A percentile compares a stretch with the other conserved stretches of the same genome.
phyloP scores from a whole-genome alignment of 495 filamentous ascomycete genomes.

The Neurospora sp. region DNA sequence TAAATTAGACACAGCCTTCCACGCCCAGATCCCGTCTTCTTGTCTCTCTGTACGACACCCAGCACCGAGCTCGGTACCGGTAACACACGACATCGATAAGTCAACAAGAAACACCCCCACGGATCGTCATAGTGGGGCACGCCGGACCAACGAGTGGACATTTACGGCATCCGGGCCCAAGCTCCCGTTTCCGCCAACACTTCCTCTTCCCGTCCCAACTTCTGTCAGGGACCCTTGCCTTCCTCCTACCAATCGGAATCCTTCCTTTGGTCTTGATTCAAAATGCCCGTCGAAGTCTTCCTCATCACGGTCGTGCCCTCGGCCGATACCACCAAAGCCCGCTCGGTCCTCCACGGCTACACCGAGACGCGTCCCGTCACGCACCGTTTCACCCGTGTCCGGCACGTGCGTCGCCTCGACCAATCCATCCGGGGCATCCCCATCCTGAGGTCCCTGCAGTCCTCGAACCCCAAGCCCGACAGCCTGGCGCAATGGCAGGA shows the following conservation, averaged over 20 bases:
- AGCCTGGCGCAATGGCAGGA: conserved; percentile 22
- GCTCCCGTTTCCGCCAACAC: not conserved
- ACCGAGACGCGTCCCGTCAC: conserved; percentile 27
- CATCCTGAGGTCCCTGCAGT: conserved; percentile 23
- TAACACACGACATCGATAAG: not conserved
- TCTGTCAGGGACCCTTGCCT: not conserved
- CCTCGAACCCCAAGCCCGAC: conserved; percentile 13
- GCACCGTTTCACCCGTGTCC: conserved; percentile 24
- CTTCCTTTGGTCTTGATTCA: not conserved
- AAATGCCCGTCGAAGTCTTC: conserved; percentile 33
- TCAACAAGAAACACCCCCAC: not conserved
- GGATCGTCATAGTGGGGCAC: not conserved
- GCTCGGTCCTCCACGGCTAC: conserved; percentile 29
- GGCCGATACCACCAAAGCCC: conserved; percentile 23
- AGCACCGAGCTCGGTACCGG: not conserved
- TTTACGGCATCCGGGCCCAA: not conserved
- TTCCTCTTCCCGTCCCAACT: not conserved
- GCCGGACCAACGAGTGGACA: not conserved
- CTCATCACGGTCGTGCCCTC: conserved; percentile 27
- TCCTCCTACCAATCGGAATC: not conserved
- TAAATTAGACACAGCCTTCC: not conserved
- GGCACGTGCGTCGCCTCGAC: conserved; percentile 23
- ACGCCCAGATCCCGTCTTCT: not conserved
- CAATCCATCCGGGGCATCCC: conserved; percentile 5
- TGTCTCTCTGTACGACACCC: not conserved